phyloP scores from a whole-genome alignment of 495 filamentous ascomycete genomes.

The Penicillium flavigenum region DNA sequence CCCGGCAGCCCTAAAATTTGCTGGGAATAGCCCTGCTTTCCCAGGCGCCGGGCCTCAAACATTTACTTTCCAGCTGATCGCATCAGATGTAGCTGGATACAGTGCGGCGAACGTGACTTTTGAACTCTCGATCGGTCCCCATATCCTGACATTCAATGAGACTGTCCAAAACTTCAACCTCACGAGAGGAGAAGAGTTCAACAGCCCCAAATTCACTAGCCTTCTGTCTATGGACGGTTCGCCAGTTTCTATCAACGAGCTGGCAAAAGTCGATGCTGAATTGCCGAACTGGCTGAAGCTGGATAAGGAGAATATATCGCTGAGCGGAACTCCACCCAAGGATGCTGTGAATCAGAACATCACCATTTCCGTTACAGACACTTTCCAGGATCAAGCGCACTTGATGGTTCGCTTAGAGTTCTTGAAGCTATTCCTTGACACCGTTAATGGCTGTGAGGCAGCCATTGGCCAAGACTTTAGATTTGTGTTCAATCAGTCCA shows the following conservation, averaged over 20 bases:
- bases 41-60: slow-evolving; percentile 65
- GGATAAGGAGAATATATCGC: slow-evolving; percentile 57
- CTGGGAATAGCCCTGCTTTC: slow-evolving; percentile 69
- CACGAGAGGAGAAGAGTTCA: slow-evolving; percentile 53
- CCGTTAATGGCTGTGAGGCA: slow-evolving; percentile 49
- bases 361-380: slow-evolving; percentile 63
- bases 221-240: slow-evolving; percentile 63
- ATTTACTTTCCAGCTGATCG: slow-evolving; percentile 72
- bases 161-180: slow-evolving; percentile 58
- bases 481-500: slow-evolving; percentile 58
- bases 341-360: slow-evolving; percentile 59
- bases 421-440: slow-evolving; percentile 43
- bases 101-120: slow-evolving; percentile 64
- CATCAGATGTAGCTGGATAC: slow-evolving; percentile 78
- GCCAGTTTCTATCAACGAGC: slow-evolving; percentile 42
- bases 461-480: slow-evolving; percentile 63
- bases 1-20: slow-evolving; percentile 60
- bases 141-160: slow-evolving; percentile 62
- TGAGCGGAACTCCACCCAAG: slow-evolving; percentile 64
- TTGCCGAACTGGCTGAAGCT: slow-evolving; percentile 70
- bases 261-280: slow-evolving; percentile 51
- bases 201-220: slow-evolving; percentile 52
- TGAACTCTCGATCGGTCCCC: slow-evolving; percentile 65
- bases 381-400: slow-evolving; percentile 61
- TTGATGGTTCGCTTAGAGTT: slow-evolving; percentile 63